These are phyloP conservation scores for Endotrypanum monterogeii DNA, from an alignment of 208 protist genomes.

Conservation along the genomic window DNA sequence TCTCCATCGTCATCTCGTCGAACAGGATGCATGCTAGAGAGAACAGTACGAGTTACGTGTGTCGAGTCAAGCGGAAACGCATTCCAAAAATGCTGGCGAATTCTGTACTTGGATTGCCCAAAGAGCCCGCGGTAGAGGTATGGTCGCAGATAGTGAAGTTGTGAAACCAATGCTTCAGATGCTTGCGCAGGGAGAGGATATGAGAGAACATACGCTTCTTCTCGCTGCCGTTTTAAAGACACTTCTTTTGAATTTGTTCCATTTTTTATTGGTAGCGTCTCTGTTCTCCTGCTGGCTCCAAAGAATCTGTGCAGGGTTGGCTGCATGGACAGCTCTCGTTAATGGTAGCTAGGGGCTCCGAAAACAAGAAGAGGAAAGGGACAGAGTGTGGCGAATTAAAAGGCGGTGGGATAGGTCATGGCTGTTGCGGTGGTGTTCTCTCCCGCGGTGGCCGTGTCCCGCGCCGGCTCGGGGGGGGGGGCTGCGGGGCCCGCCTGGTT, in stretches of 20 bases:
- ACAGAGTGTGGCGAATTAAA: background rate
- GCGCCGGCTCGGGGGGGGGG: too few relatives aligned
- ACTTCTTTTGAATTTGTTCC: background rate
- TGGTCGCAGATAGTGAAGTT: background rate
- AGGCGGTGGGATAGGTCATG: too few relatives aligned
- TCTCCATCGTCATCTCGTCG: constrained; percentile 16
- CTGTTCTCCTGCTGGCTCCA: background rate
- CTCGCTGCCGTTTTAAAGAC: background rate
- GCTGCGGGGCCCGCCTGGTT: too few relatives aligned
- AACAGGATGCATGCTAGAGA: constrained; percentile 6
- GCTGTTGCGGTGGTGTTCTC: too few relatives aligned
- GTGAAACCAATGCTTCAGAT: background rate
- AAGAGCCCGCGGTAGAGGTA: background rate
- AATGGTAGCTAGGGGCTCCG: background rate
- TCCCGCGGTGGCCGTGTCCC: too few relatives aligned
- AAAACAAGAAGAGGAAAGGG: background rate
- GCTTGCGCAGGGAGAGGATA: background rate
- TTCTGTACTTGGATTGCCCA: background rate
- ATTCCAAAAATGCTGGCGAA: too few relatives aligned
- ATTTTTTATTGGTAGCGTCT: background rate
- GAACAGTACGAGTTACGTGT: background rate
- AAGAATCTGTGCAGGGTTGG: background rate
- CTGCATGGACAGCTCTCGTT: background rate
- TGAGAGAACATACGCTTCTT: background rate
- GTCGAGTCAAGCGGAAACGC: background rate